A percentile compares a stretch with the other conserved stretches of the same genome.
Evolutionary conservation across 169 alveolate species (phyloP).

Genomic region (Plasmodium vinckei): DNA sequence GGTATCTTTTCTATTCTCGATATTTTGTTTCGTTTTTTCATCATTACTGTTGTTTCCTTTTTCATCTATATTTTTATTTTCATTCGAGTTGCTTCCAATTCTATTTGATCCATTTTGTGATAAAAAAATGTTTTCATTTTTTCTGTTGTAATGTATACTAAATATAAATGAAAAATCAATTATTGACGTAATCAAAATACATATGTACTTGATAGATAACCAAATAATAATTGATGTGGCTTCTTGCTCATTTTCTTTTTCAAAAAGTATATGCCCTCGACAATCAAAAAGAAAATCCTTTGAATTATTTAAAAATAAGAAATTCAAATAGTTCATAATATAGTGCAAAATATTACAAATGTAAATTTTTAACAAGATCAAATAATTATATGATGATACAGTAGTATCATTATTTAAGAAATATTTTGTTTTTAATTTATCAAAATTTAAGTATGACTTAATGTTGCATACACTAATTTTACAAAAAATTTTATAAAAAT

Average conservation of each 20-base stretch:
- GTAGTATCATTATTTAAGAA: not conserved
- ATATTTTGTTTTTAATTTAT: not conserved
- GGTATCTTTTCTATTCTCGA: not conserved
- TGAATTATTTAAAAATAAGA: conserved; percentile 59
- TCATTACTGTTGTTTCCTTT: not conserved
- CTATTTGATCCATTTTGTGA: not conserved
- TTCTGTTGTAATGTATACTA: not conserved
- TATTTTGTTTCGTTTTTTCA: not conserved
- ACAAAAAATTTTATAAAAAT: conserved; percentile 5
- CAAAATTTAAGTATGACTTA: conserved; percentile 39
- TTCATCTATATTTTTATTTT: not conserved
- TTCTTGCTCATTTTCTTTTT: conserved; percentile 62
- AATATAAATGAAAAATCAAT: conserved; percentile 56
- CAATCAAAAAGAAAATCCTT: conserved; percentile 63
- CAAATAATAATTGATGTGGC: conserved; percentile 59
- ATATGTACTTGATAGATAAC: conserved; percentile 73
- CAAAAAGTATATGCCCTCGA: conserved; percentile 75
- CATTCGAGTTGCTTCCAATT: not conserved
- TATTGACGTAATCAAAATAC: conserved; percentile 64
- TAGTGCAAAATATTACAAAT: conserved; percentile 57
- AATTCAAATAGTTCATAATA: conserved; percentile 55
- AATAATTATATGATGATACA: not conserved
- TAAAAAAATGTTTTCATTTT: not conserved
- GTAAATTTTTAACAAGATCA: conserved; percentile 61
- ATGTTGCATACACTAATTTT: conserved; percentile 43